Percentiles rank a stretch among this genome's conserved stretches.
Evolutionary conservation across 345 rosid species (phyloP).

Genomic region (Populus deltoides): DNA sequence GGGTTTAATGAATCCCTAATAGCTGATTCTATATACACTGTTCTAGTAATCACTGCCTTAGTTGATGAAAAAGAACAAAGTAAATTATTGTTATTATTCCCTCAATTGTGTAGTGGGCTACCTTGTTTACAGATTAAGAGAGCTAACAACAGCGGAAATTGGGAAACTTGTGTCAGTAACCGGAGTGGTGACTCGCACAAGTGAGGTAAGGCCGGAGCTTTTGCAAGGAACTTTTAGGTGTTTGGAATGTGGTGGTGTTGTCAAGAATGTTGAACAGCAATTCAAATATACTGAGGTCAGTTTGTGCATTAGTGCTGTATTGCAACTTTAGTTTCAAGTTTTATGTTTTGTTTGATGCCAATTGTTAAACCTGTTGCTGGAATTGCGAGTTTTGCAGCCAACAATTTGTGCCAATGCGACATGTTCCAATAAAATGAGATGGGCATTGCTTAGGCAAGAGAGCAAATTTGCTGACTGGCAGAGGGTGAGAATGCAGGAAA

Average conservation of each 20-base stretch:
- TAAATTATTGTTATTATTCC: background rate
- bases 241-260: slow-evolving; percentile 69
- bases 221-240: slow-evolving; percentile 86
- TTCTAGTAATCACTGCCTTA: background rate
- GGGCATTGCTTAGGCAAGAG: slow-evolving; percentile 93
- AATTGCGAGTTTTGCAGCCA: slow-evolving; percentile 50
- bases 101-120: background rate
- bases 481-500: slow-evolving; percentile 97
- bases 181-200: slow-evolving; percentile 92
- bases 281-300: slow-evolving; percentile 91
- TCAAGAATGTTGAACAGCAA: slow-evolving; percentile 88
- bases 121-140: slow-evolving; percentile 53
- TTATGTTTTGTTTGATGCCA: background rate
- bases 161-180: slow-evolving; percentile 86
- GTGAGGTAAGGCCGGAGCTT: slow-evolving; percentile 97
- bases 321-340: background rate
- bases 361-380: background rate
- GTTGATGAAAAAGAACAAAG: background rate
- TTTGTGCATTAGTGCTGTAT: background rate
- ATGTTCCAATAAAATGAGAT: slow-evolving; percentile 60
- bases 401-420: slow-evolving; percentile 68
- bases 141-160: slow-evolving; percentile 75
- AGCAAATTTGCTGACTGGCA: slow-evolving; percentile 99
- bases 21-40: background rate
- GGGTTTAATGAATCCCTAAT: background rate